Evolutionary conservation across 1,139 yeast genomes (phyloP).

Genomic region (Suhomyces maxii): DNA sequence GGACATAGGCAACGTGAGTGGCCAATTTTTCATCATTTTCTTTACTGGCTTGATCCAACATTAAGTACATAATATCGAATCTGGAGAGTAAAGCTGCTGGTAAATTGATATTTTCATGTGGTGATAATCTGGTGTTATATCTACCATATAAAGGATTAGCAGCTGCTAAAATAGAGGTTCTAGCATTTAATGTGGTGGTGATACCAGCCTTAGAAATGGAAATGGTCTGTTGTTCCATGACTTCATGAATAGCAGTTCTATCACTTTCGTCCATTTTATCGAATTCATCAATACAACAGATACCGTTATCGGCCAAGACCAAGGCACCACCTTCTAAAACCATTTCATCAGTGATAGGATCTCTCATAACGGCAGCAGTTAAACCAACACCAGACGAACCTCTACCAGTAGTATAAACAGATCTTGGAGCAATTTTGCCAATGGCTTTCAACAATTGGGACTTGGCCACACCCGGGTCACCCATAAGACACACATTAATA

Average conservation of each 20-base stretch:
- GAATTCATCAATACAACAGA: constrained; percentile 98
- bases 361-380: constrained; percentile 99
- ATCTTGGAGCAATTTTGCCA: constrained; percentile 91
- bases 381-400: constrained; percentile 99
- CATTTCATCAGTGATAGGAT: constrained; percentile 98
- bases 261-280: constrained; percentile 98
- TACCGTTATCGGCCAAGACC: constrained; percentile 95
- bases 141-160: constrained; percentile 97
- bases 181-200: constrained; percentile 92
- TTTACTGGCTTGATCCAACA: constrained; percentile 80
- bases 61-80: constrained; percentile 85
- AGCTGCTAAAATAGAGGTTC: constrained; percentile 94
- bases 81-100: constrained; percentile 97
- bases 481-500: constrained; percentile 94
- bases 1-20: constrained; percentile 91
- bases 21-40: constrained; percentile 87
- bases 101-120: constrained; percentile 90
- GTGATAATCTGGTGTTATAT: constrained; percentile 86
- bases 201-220: constrained; percentile 98
- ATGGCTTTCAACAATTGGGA: constrained; percentile 93
- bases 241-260: constrained; percentile 98
- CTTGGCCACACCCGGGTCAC: constrained; percentile 99
- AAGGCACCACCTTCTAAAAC: constrained; percentile 98
- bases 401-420: constrained; percentile 97
- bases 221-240: constrained; percentile 99